These are phyloP conservation scores for Suillus variegatus DNA, from an alignment of 768 basidiomycete genomes.

Conservation along the genomic window DNA sequence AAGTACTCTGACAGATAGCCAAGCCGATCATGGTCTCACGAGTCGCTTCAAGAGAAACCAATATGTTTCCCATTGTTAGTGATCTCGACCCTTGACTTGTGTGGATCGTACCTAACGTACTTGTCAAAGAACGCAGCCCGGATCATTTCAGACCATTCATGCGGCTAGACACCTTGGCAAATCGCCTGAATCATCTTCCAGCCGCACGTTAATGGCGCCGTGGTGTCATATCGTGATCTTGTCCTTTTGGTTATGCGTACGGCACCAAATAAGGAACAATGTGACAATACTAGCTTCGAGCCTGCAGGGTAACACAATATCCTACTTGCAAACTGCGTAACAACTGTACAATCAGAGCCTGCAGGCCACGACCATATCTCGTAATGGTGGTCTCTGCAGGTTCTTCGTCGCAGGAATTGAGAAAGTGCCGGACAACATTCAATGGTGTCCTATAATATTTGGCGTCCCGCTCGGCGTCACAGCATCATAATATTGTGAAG, in stretches of 20 bases:
- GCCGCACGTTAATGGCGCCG: not conserved
- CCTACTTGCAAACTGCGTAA: not conserved
- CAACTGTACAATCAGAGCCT: not conserved
- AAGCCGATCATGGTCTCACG: not conserved
- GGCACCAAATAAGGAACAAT: not conserved
- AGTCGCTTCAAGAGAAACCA: not conserved
- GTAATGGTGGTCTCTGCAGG: not conserved
- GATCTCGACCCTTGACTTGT: not conserved
- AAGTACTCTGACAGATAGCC: not conserved
- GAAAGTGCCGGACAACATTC: slow-evolving; percentile 3
- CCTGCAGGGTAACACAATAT: not conserved
- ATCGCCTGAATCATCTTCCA: not conserved
- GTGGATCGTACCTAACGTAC: not conserved
- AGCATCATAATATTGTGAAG: not conserved
- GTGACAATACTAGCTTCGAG: not conserved
- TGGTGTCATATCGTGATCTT: slow-evolving; percentile 2
- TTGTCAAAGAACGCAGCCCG: not conserved
- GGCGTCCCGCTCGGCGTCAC: not conserved
- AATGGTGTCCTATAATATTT: not conserved
- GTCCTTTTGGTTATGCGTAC: not conserved
- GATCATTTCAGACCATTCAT: not conserved
- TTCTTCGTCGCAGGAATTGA: not conserved
- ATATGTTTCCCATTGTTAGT: not conserved
- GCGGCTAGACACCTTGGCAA: not conserved
- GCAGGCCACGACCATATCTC: not conserved